Percentiles rank a stretch among this genome's conserved stretches.
These are phyloP conservation scores for Ustilago hordei DNA, from an alignment of 1,284 basidiomycete genomes.

Conservation along the genomic window DNA sequence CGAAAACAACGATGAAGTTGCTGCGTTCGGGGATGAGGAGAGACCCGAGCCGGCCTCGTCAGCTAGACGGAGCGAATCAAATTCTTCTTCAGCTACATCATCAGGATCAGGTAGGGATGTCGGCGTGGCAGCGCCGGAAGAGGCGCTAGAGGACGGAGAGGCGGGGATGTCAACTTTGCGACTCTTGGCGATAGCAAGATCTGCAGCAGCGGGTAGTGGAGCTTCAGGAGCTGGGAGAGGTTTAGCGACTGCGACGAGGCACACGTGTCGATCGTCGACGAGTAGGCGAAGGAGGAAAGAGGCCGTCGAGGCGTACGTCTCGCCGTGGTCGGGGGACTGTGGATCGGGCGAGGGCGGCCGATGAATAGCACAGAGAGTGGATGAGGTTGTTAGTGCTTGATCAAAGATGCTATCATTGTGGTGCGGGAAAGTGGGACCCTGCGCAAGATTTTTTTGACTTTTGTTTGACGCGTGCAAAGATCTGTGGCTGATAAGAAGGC, in stretches of 20 bases:
- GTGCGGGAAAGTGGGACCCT: neutral
- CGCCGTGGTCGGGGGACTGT: conserved; percentile 53
- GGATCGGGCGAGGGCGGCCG: neutral
- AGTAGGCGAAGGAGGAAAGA: conserved; percentile 62
- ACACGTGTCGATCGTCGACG: conserved; percentile 64
- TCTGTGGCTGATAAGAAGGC: conserved; percentile 10
- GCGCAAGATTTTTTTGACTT: neutral
- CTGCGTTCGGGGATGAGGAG: conserved; percentile 13
- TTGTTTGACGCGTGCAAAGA: conserved; percentile 11
- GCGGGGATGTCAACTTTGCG: neutral
- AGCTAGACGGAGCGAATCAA: neutral
- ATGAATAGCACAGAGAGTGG: neutral
- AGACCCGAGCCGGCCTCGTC: conserved; percentile 8
- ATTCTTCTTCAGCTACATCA: neutral
- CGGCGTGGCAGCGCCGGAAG: neutral
- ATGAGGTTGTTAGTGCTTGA: neutral
- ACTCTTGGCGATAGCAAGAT: conserved; percentile 6
- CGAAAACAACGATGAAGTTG: conserved; percentile 28
- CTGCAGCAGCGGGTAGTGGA: conserved; percentile 21
- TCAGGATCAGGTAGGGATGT: neutral
- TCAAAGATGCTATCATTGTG: neutral
- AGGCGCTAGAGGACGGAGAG: neutral
- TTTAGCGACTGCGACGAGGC: conserved; percentile 61
- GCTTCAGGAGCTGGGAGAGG: conserved; percentile 56
- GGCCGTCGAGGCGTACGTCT: conserved; percentile 60